These are phyloP conservation scores for Lepidopterella palustris DNA, from an alignment of 495 filamentous ascomycete genomes.

Conservation along the genomic window DNA sequence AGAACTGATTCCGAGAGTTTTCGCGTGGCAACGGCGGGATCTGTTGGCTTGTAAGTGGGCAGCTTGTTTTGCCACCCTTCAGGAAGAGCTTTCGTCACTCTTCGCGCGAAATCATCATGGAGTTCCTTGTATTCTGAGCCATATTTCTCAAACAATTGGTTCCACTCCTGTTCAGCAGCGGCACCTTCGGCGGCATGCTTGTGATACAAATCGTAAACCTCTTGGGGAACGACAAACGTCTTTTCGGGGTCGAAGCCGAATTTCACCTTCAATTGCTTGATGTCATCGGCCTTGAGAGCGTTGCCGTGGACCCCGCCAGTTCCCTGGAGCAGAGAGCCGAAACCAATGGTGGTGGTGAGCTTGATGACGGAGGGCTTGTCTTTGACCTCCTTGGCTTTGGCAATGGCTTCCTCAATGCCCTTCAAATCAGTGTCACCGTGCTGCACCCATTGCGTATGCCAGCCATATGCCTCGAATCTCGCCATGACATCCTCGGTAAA, in stretches of 20 bases:
- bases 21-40: constrained; percentile 79
- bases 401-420: constrained; percentile 82
- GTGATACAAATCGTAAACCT: constrained; percentile 88
- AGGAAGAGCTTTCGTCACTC: constrained; percentile 76
- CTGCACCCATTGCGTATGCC: constrained; percentile 81
- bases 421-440: constrained; percentile 88
- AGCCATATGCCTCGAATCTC: constrained; percentile 96
- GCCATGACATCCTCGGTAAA: constrained; percentile 97
- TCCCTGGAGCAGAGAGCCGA: constrained; percentile 86
- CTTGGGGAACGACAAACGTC: constrained; percentile 87
- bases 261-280: constrained; percentile 79
- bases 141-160: constrained; percentile 86
- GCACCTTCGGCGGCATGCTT: constrained; percentile 77
- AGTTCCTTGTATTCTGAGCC: constrained; percentile 64
- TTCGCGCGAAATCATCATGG: constrained; percentile 71
- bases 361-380: constrained; percentile 97
- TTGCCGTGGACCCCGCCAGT: constrained; percentile 94
- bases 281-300: constrained; percentile 88
- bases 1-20: constrained; percentile 95
- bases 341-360: constrained; percentile 96
- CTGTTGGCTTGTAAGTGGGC: constrained; percentile 82
- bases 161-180: constrained; percentile 91
- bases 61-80: constrained; percentile 96
- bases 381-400: constrained; percentile 74
- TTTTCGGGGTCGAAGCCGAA: constrained; percentile 96